These are phyloP conservation scores for Solanum medicagineum DNA, from an alignment of 257 asterid species.

Conservation along the genomic window DNA sequence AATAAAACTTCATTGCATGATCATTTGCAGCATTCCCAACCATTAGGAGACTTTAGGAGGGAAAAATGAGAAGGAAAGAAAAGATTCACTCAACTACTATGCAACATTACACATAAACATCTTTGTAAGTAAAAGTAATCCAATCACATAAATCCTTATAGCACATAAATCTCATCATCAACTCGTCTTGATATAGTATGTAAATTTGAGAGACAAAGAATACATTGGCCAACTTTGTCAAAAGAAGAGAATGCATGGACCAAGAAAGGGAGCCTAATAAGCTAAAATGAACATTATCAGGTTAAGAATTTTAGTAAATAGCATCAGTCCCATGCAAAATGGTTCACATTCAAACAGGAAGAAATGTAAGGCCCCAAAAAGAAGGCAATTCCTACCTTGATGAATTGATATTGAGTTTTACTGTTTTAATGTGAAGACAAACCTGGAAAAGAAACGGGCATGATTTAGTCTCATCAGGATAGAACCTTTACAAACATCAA, in stretches of 20 bases:
- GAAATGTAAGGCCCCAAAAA: background rate
- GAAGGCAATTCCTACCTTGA: conserved; percentile 31
- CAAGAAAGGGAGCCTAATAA: background rate
- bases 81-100: background rate
- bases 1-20: background rate
- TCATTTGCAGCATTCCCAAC: background rate
- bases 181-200: background rate
- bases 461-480: background rate
- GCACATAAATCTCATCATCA: background rate
- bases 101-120: background rate
- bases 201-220: background rate
- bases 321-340: background rate
- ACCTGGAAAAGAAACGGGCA: conserved; percentile 41
- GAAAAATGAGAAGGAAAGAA: background rate
- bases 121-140: background rate
- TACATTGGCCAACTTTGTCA: background rate
- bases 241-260: background rate
- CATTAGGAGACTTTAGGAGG: background rate
- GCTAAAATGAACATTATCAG: background rate
- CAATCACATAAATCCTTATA: background rate
- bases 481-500: background rate
- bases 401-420: conserved; percentile 35
- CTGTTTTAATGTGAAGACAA: conserved; percentile 66
- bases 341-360: background rate
- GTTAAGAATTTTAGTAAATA: background rate